phyloP scores from a whole-genome alignment of 2,329 filamentous ascomycete genomes.

The Ustilaginoidea virens region DNA sequence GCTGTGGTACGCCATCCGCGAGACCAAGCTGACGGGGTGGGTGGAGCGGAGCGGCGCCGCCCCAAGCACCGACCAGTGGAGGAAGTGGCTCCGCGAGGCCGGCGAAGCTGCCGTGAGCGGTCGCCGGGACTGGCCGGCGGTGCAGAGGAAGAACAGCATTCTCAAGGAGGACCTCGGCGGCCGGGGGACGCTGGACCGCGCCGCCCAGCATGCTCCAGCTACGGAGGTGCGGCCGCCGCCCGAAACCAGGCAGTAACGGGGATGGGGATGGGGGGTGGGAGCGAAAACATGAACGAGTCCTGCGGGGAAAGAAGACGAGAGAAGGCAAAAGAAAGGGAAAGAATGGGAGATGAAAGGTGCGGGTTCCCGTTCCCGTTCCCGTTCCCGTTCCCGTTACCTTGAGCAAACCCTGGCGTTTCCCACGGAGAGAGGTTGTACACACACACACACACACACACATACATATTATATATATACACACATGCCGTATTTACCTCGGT shows the following conservation, averaged over 20 bases:
- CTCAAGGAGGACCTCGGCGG: constrained; percentile 19
- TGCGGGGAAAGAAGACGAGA: no score
- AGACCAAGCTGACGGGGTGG: constrained; percentile 37
- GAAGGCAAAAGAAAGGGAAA: no score
- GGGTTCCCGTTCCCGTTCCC: no score
- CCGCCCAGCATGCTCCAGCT: constrained; percentile 15
- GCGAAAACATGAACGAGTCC: no score
- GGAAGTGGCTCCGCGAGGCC: constrained; percentile 35
- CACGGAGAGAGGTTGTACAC: no score
- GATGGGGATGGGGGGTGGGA: constrained; percentile 11
- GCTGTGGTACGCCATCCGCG: constrained; percentile 42
- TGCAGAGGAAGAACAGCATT: constrained; percentile 31
- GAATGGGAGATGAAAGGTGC: no score
- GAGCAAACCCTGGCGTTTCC: no score
- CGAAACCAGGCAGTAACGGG: constrained; percentile 6
- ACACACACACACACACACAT: no score
- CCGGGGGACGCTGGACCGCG: constrained; percentile 10
- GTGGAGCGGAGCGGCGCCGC: constrained; percentile 33
- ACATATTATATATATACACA: no score
- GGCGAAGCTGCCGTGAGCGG: constrained; percentile 19
- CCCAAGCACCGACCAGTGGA: constrained; percentile 36
- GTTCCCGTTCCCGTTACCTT: no score
- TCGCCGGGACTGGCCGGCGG: constrained; percentile 27
- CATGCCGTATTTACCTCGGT: no score
- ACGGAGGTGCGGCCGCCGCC: constrained; percentile 10